phyloP scores from a whole-genome alignment of 352 stramenopile species.

The Blastocystis sp. region DNA sequence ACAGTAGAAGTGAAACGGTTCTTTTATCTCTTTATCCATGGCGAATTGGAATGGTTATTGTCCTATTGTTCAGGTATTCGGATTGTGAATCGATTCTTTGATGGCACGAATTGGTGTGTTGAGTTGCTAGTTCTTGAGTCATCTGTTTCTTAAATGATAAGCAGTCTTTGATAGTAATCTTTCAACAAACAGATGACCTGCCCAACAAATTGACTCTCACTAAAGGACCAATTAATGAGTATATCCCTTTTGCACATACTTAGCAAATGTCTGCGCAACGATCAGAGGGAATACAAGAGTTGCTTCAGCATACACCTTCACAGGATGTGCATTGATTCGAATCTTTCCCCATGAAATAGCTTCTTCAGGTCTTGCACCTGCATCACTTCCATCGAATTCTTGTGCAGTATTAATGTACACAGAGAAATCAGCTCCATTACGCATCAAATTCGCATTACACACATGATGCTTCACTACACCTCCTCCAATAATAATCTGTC shows the following conservation, averaged over 20 bases:
- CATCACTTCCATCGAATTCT: slow-evolving; percentile 97
- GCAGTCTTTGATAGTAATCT: too few species aligned
- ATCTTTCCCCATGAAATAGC: slow-evolving; percentile 99
- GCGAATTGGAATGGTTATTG: slow-evolving; percentile 34
- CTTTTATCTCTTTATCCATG: slow-evolving; percentile 36
- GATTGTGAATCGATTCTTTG: slow-evolving; percentile 18
- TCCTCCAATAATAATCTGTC: slow-evolving; percentile 96
- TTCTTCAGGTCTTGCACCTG: slow-evolving; percentile 92
- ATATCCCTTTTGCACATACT: slow-evolving; percentile 72
- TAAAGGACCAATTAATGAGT: slow-evolving; percentile 48
- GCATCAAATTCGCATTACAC: slow-evolving; percentile 99
- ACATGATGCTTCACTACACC: slow-evolving; percentile 98
- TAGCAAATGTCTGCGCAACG: slow-evolving; percentile 97
- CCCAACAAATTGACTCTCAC: neutral
- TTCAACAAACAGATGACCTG: too few species aligned
- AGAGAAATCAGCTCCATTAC: slow-evolving; percentile 95
- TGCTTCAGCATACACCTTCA: slow-evolving; percentile 94
- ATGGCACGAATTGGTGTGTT: slow-evolving; percentile 61
- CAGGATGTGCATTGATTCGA: slow-evolving; percentile 84
- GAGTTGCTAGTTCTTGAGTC: slow-evolving; percentile 6
- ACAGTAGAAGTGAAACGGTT: neutral
- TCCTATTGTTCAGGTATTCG: slow-evolving; percentile 6
- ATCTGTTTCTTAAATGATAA: slow-evolving; percentile 34
- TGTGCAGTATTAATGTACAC: slow-evolving; percentile 98
- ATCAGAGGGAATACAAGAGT: slow-evolving; percentile 97